Conservation (phyloP, 1,284 basidiomycete species). For the Chiua sp. region DNA sequence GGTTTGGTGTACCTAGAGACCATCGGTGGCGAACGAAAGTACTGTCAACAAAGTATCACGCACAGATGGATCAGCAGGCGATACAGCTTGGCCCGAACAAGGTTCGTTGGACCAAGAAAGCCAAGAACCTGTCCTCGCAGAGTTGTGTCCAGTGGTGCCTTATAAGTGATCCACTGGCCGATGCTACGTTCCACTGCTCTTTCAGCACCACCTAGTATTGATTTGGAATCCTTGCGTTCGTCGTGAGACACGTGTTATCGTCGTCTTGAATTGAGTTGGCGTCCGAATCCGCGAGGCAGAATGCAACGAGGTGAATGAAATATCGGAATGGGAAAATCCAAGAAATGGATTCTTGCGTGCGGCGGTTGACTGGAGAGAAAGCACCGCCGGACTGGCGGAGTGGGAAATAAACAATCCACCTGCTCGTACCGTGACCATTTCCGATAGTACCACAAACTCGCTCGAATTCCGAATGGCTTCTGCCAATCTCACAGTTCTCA, state of each 20-base stretch:
- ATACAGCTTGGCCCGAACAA: conserved; percentile 66
- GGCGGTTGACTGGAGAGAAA: conserved; percentile 37
- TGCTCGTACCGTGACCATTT: too few relatives aligned
- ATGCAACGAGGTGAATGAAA: conserved; percentile 59
- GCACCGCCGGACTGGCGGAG: conserved; percentile 15
- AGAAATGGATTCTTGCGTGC: conserved; percentile 4
- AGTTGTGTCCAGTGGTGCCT: background rate
- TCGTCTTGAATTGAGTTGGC: conserved; percentile 55
- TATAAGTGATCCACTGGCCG: background rate
- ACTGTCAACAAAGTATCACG: conserved; percentile 22
- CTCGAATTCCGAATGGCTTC: too few relatives aligned
- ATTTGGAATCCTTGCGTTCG: conserved; percentile 38
- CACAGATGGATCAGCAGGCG: conserved; percentile 74
- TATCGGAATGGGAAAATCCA: conserved; percentile 48
- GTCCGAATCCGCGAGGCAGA: conserved; percentile 45
- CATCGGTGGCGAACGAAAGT: conserved; percentile 1
- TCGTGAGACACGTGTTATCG: conserved; percentile 58
- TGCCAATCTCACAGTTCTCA: too few relatives aligned
- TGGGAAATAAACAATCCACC: too few relatives aligned
- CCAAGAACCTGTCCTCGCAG: conserved; percentile 54
- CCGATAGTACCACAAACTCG: too few relatives aligned
- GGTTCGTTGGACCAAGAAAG: conserved; percentile 73
- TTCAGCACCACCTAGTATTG: background rate
- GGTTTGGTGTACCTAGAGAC: conserved; percentile 84
- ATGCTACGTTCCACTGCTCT: background rate